Evolutionary conservation across 805 yeast species (phyloP), one percentile per base, ranked within the genome.

Genomic region (Torulaspora franciscae): DNA sequence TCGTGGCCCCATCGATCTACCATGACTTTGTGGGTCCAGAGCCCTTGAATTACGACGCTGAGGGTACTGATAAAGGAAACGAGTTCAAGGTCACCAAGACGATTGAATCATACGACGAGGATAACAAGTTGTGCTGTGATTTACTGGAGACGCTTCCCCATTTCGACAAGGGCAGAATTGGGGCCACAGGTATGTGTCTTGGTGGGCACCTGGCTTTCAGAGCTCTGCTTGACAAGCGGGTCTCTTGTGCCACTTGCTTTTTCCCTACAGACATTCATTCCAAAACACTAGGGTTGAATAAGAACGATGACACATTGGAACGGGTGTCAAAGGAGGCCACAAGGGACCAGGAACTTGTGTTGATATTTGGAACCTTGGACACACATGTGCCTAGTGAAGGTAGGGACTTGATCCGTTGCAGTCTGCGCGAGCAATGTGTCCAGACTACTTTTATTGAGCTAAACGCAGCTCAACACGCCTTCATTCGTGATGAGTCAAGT

Each of bases 101-200:
- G 17, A 58, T 85, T 45, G 74, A 70, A 50, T 80, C 88, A 3
- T 85, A 85, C 59, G 93, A 85, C 56, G 91, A 84, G 57, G 95
- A 85, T 63, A 79, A 75, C 58, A 72, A 65, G 40, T 64, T 83
- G 45, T 72, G 85, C 13, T 72, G 84, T 55, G 87, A 83, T 58
- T 79, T 83, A 57, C 70, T 85, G 45, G 63, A 64, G 38, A 55
- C 74, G 2, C 69, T 85, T 51, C 68, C 73, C 1, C 82, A 87
- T 8, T 84, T 84, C 61, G 80, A 76, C 50, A 90, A 90, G 33
- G 54, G 52, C 36, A 76, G 73, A 46, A 76, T 83, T 53, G 93
- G 93, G 29, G 82, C 89, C 36, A 83, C 91, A 2, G 95, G 93
- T 14, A 85, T 85, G 93, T 85, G 95, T 62, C 74, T 85, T 29